Base-by-base conservation (phyloP, 768 basidiomycete species). In the Kwoniella dendrophila region DNA sequence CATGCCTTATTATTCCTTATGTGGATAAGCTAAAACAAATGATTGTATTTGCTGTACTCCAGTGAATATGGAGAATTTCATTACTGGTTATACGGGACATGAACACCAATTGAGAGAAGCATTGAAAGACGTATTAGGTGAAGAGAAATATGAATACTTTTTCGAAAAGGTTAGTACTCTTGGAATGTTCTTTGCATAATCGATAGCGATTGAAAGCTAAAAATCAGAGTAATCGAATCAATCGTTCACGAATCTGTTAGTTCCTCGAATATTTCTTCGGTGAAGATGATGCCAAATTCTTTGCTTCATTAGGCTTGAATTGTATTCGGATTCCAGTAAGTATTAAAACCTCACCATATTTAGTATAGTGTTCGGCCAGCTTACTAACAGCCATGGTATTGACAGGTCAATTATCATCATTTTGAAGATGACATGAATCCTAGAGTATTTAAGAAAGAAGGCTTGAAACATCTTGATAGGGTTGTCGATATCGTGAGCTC, bases 211-310 rank as follows among this genome's bases (percentile, higher is more conserved):
- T n/a, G n/a, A n/a, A n/a, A n/a, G n/a, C n/a, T 36, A 36, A 36
- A 36, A 16, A 36, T 36, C 16, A 7, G 26, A 14, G 12, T 30
- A 26, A 29, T 29, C n/a, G n/a, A 27, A 26, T 14, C 24, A 26
- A 16, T 22, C 32, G 20, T 14, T 27, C 18, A 4, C 18, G 2
- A 26, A 20, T 44, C 3, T 30, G 33, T 0, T 64, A 90, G 88
- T 90, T 90, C 78, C 82, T 91, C 11, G 87, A 90, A 74, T 86
- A 90, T 74, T 92, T 91, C 81, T 92, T 91, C 82, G 81, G 83
- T 54, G 88, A 89, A 26, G 81, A 82, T 33, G 90, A 90, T 67
- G 89, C 89, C 18, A 80, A 81, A 47, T 90, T 88, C 81, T 91
- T 89, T 82, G 87, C 86, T 70, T 86, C 84, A 53, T 84, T 90